Evolutionary conservation across 2,329 filamentous ascomycete species (phyloP), one percentile per base, ranked within the genome.

Genomic region (Ophiocordyceps camponoti-floridani): DNA sequence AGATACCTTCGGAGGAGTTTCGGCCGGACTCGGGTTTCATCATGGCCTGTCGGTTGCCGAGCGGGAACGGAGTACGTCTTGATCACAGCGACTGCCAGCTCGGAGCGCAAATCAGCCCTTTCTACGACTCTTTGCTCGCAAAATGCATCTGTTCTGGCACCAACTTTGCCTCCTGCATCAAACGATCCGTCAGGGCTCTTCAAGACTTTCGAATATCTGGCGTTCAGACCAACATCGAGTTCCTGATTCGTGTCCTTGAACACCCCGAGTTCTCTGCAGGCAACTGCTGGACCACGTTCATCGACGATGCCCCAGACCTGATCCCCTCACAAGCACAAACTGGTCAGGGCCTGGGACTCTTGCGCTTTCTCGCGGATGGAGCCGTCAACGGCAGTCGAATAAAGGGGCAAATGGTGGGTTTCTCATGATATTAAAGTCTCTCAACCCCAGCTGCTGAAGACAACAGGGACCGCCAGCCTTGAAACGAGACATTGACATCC

Each of bases 201-300:
- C 85, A 96, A 49, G 91, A 98, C 64, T 96, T 98, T 80, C 83
- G 91, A 60, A 89, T 98, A 55, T 85, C 89, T 54, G 91, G 91
- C 55, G 85, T 98, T 60, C 95, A 95, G 77, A 96, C 88, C 61
- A 96, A 98, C 70, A 96, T 96, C 59, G 88, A 89, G 47, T 98
- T 98, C 78, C 68, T 98, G 52, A 80, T 84, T 42, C 94, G 89
- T 46, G 75, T 98, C 42, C 77, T 98, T 49, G 94, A 88, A 14
- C 86, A 98, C 64, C 84, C 84, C 2, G 84, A 77, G 18, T 98
- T 98, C 66, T 91, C 95, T 54, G 82, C 89, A 47, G 85, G 89
- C 53, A 86, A 73, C 56, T 96, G 89, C 77, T 98, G 89, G 89
- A 98, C 91, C 7, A 96, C 89, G n/a, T 98, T 98, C 71, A 96